Percentiles rank a stretch among this genome's conserved stretches.
Evolutionary conservation across 139 green algal genomes (phyloP).

Genomic region (Nannochloris sp.): DNA sequence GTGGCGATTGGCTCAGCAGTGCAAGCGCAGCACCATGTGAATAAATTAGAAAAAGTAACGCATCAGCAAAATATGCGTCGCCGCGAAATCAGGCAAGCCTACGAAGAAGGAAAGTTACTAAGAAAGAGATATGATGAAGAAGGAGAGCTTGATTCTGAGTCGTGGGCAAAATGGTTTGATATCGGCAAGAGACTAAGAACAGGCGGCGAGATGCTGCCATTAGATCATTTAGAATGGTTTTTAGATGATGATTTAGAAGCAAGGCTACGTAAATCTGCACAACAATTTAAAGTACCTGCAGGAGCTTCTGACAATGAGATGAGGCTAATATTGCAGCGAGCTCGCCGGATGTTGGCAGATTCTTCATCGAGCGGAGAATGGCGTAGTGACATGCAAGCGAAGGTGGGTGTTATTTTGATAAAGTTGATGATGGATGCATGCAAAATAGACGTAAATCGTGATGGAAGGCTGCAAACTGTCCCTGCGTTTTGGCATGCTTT

Average conservation of each 20-base stretch:
- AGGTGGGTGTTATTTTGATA: constrained; percentile 31
- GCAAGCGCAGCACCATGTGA: constrained; percentile 35
- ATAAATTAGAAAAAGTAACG: constrained; percentile 21
- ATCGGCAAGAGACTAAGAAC: constrained; percentile 11
- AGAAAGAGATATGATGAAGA: background rate
- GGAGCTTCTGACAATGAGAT: constrained; percentile 14
- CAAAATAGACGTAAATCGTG: constrained; percentile 12
- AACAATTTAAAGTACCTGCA: constrained; percentile 9
- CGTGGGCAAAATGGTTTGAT: constrained; percentile 15
- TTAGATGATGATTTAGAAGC: background rate
- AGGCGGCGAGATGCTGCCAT: constrained; percentile 23
- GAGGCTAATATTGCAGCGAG: background rate
- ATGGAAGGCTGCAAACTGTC: constrained; percentile 7
- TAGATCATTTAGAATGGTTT: constrained; percentile 30
- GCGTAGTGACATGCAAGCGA: constrained; percentile 6
- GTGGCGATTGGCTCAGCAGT: constrained; percentile 29
- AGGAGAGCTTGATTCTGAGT: background rate
- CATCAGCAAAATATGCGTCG: constrained; percentile 22
- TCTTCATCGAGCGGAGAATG: background rate
- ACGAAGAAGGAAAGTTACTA: constrained; percentile 3
- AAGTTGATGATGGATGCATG: constrained; percentile 28
- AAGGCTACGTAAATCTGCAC: constrained; percentile 4
- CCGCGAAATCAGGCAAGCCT: constrained; percentile 19
- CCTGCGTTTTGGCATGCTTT: constrained; percentile 34
- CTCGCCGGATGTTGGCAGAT: background rate